These are phyloP conservation scores for Pochonia chlamydosporia DNA, from an alignment of 2,329 filamentous ascomycete genomes.

Conservation along the genomic window DNA sequence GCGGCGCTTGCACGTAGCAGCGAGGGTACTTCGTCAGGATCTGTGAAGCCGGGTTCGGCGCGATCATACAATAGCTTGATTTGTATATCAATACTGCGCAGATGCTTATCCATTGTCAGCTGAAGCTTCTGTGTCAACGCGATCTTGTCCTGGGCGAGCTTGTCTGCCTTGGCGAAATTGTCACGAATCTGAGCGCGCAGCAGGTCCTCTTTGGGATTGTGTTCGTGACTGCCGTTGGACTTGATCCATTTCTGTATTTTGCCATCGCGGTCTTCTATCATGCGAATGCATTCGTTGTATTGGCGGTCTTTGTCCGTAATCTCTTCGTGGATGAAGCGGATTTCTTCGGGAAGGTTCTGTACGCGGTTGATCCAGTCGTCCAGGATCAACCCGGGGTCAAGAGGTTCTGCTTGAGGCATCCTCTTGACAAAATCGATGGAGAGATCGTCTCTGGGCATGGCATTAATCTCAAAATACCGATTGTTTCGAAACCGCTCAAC, in stretches of 20 bases:
- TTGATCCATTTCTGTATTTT: constrained; percentile 80
- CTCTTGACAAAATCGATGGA: constrained; percentile 64
- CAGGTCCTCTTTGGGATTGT: constrained; percentile 69
- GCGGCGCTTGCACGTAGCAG: constrained; percentile 53
- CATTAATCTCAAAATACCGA: constrained; percentile 41
- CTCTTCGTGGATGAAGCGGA: constrained; percentile 78
- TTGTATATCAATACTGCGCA: constrained; percentile 55
- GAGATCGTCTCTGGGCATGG: constrained; percentile 68
- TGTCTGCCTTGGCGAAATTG: constrained; percentile 62
- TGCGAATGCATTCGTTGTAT: constrained; percentile 61
- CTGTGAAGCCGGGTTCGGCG: constrained; percentile 54
- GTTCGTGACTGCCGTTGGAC: constrained; percentile 64
- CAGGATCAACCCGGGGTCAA: constrained; percentile 63
- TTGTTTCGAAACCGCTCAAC: not conserved
- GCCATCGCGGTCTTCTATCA: constrained; percentile 65
- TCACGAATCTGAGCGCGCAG: constrained; percentile 61
- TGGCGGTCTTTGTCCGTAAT: constrained; percentile 73
- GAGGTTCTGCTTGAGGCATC: constrained; percentile 56
- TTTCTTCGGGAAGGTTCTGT: constrained; percentile 75
- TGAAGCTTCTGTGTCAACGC: constrained; percentile 60
- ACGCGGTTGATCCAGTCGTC: constrained; percentile 73
- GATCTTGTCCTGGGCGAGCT: constrained; percentile 70
- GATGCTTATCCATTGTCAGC: constrained; percentile 55
- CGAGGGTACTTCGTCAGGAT: constrained; percentile 59
- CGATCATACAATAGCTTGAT: constrained; percentile 58